A percentile compares a stretch with the other conserved stretches of the same genome.
These are phyloP conservation scores for Colletotrichum agaves DNA, from an alignment of 2,329 filamentous ascomycete genomes.

Conservation along the genomic window DNA sequence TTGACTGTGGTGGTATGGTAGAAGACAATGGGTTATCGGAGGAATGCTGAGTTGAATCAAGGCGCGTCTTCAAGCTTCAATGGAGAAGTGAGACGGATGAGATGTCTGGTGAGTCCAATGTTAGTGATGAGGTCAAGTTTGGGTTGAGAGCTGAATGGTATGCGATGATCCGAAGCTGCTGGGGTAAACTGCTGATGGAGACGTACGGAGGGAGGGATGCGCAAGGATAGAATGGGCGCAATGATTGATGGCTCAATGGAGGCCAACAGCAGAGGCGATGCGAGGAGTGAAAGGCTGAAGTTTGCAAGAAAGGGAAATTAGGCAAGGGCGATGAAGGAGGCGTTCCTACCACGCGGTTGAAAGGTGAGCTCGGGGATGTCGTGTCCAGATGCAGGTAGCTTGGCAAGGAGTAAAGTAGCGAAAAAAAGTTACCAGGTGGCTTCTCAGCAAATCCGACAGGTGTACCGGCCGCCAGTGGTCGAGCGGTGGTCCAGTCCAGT, in stretches of 20 bases:
- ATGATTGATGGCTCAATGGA: constrained; percentile 27
- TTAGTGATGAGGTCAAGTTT: constrained; percentile 12
- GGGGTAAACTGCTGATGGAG: constrained; percentile 9
- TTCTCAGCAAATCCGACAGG: constrained; percentile 36
- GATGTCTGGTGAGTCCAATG: background rate
- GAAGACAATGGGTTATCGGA: constrained; percentile 21
- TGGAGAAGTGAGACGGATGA: background rate
- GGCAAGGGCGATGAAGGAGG: constrained; percentile 36
- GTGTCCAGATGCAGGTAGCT: constrained; percentile 36
- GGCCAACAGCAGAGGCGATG: constrained; percentile 37
- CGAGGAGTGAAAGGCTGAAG: constrained; percentile 7
- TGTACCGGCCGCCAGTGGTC: constrained; percentile 46
- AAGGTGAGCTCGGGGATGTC: constrained; percentile 34
- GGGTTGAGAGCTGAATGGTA: constrained; percentile 9
- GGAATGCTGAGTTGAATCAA: constrained; percentile 3
- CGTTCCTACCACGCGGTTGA: constrained; percentile 35
- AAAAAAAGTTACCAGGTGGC: constrained; percentile 38
- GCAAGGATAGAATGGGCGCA: constrained; percentile 17
- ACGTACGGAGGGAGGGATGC: constrained; percentile 27
- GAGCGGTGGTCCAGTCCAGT: constrained; percentile 23
- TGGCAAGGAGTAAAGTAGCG: constrained; percentile 24
- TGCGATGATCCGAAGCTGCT: constrained; percentile 11
- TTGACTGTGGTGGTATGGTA: constrained; percentile 5
- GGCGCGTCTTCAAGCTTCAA: constrained; percentile 7
- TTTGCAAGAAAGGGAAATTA: constrained; percentile 28